Percentiles rank a stretch among this genome's conserved stretches.
phyloP scores from a whole-genome alignment of 768 basidiomycete genomes.

The Boletales sp. region DNA sequence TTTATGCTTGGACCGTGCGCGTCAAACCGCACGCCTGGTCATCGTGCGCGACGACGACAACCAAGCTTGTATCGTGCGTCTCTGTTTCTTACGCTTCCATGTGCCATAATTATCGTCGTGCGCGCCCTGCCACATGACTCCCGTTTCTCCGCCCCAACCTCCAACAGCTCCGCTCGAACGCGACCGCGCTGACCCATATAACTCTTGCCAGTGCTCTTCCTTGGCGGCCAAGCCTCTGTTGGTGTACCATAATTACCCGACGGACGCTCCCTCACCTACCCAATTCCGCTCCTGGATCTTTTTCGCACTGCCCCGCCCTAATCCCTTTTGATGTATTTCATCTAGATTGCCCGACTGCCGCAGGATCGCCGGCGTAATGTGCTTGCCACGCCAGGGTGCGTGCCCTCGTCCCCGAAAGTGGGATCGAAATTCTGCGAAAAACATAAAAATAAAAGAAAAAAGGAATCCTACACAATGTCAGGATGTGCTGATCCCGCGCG shows the following conservation, averaged over 20 bases:
- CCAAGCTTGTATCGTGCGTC: not conserved
- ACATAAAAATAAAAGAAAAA: too few relatives aligned
- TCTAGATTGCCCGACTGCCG: not conserved
- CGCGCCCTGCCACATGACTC: conserved; percentile 22
- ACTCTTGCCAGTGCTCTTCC: too few relatives aligned
- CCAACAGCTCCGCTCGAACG: conserved; percentile 34
- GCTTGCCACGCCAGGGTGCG: too few relatives aligned
- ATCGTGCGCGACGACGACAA: conserved; percentile 16
- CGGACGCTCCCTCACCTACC: not conserved
- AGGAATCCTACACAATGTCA: not conserved
- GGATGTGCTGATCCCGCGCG: not conserved
- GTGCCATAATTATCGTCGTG: conserved; percentile 26
- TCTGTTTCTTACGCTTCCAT: not conserved
- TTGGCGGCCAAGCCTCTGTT: too few relatives aligned
- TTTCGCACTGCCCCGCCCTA: conserved; percentile 3
- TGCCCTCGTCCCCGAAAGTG: not conserved
- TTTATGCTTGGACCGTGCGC: conserved; percentile 27
- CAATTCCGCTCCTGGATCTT: not conserved
- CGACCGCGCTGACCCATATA: not conserved
- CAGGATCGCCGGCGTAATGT: not conserved
- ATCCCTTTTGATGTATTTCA: not conserved
- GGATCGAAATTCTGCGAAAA: not conserved
- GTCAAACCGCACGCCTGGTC: conserved; percentile 6
- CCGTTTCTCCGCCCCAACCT: conserved; percentile 34
- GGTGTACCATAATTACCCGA: not conserved